A percentile compares a stretch with the other conserved stretches of the same genome.
phyloP scores from a whole-genome alignment of 139 green algal genomes.

The Chlamydomonas sp. region DNA sequence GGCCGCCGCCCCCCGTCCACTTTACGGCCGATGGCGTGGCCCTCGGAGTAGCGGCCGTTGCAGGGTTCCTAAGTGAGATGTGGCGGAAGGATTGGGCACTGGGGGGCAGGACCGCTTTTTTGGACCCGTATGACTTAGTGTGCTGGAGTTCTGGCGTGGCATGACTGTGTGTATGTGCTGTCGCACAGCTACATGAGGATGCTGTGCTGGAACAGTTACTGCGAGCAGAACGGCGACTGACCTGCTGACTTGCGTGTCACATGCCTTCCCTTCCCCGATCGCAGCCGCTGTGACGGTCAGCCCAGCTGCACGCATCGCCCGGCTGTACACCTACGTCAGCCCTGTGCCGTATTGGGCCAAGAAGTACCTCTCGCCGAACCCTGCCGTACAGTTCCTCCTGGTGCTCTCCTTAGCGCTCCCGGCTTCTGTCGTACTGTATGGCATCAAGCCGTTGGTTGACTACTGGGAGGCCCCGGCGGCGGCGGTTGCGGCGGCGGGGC shows the following conservation, averaged over 20 bases:
- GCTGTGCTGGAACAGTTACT: too few relatives aligned
- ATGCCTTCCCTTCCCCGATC: background rate
- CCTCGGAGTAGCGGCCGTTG: too few relatives aligned
- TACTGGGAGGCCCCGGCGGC: background rate
- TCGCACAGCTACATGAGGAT: too few relatives aligned
- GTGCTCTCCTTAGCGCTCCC: background rate
- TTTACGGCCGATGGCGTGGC: too few relatives aligned
- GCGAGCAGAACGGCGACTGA: too few relatives aligned
- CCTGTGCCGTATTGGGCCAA: constrained; percentile 2
- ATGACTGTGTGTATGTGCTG: too few relatives aligned
- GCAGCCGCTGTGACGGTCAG: background rate
- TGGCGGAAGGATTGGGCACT: too few relatives aligned
- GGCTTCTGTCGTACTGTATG: constrained; percentile 1
- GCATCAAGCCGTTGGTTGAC: background rate
- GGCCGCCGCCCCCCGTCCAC: too few relatives aligned
- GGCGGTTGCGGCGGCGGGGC: background rate
- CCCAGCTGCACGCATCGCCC: background rate
- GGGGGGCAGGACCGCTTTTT: too few relatives aligned
- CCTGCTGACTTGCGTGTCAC: background rate
- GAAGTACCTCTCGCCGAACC: background rate
- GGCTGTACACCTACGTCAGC: constrained; percentile 8
- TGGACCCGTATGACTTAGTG: too few relatives aligned
- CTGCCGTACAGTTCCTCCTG: background rate
- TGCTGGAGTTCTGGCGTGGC: too few relatives aligned
- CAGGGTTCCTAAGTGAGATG: too few relatives aligned